Percentiles rank a stretch among this genome's conserved stretches.
Conservation (phyloP, 2,329 filamentous ascomycete species). For the Colletotrichum orchidophilum region DNA sequence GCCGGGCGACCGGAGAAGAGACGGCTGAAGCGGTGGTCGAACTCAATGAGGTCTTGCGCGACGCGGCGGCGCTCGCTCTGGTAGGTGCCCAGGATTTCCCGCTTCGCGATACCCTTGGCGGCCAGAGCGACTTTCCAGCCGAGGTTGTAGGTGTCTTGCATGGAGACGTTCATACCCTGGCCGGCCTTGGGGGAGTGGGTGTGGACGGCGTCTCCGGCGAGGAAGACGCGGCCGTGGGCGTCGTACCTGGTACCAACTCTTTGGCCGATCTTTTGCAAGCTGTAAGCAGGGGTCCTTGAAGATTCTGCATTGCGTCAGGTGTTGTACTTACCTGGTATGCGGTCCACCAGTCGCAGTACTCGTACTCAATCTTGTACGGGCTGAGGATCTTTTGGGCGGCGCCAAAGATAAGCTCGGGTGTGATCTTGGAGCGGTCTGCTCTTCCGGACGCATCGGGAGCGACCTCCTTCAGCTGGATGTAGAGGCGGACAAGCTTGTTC, state of each 20-base stretch:
- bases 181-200: slow-evolving; percentile 69
- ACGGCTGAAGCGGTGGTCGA: slow-evolving; percentile 66
- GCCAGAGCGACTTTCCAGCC: slow-evolving; percentile 65
- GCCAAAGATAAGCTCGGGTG: slow-evolving; percentile 67
- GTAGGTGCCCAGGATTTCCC: slow-evolving; percentile 59
- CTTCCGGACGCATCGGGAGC: slow-evolving; percentile 53
- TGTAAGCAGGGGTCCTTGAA: background rate
- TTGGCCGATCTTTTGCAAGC: slow-evolving; percentile 71
- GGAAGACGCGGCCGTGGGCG: slow-evolving; percentile 68
- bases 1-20: slow-evolving; percentile 67
- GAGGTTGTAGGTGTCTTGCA: slow-evolving; percentile 72
- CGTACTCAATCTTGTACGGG: slow-evolving; percentile 72
- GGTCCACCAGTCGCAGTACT: slow-evolving; percentile 73
- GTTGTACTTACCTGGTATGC: slow-evolving; percentile 64
- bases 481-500: slow-evolving; percentile 69
- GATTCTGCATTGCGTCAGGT: slow-evolving; percentile 36
- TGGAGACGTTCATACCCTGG: slow-evolving; percentile 77
- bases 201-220: slow-evolving; percentile 73
- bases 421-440: slow-evolving; percentile 69
- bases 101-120: slow-evolving; percentile 52
- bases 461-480: slow-evolving; percentile 68
- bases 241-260: slow-evolving; percentile 68
- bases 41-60: slow-evolving; percentile 67
- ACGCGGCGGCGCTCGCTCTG: slow-evolving; percentile 64
- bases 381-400: slow-evolving; percentile 71